Base-by-base conservation (phyloP, 768 basidiomycete species). In the Botryobasidium botryosum region DNA sequence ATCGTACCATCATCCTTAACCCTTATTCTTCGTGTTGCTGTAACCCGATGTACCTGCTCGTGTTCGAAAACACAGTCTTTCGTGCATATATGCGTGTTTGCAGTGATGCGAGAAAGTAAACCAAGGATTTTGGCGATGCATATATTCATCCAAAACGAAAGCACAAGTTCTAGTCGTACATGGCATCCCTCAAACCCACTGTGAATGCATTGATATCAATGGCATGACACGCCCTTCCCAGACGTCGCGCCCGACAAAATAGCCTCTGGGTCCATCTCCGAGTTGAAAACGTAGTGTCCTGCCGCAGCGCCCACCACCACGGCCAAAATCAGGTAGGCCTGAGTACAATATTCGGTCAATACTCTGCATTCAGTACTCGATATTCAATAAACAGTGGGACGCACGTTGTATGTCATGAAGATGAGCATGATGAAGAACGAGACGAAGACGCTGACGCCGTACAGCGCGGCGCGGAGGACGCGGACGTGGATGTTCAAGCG, bases 331-430 rank as follows among this genome's bases (percentile, higher is more conserved):
- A 92, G 75, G 54, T 88, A 92, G 27, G 80, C 86, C 86, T 90
- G 52, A 1, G 37, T 26, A 15, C 8, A 2, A 17, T 15, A n/a
- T 15, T 44, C 20, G 17, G 37, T 42, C 23, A n/a, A n/a, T n/a
- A n/a, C n/a, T n/a, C n/a, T n/a, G n/a, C n/a, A 12, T 44, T 43
- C 10, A 39, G 21, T 8, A 8, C 18, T 46, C 12, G 17, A 18
- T 21, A 20, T 33, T 5, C 8, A 37, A 39, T 6, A 4, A 15
- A 20, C 23, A 18, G 29, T 12, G 40, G 6, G 26, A 27, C 12
- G 31, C 47, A 87, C 85, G 52, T 94, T 94, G 64, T 91, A 94
- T 4, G 88, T 92, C 88, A 94, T 92, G 62, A 87, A 90, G 32
- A 92, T 77, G 47, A 94, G 66, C 88, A 94, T 94, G 57, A 87